These are phyloP conservation scores for Trypanosoma conorhini DNA, from an alignment of 208 protist species.

Conservation along the genomic window DNA sequence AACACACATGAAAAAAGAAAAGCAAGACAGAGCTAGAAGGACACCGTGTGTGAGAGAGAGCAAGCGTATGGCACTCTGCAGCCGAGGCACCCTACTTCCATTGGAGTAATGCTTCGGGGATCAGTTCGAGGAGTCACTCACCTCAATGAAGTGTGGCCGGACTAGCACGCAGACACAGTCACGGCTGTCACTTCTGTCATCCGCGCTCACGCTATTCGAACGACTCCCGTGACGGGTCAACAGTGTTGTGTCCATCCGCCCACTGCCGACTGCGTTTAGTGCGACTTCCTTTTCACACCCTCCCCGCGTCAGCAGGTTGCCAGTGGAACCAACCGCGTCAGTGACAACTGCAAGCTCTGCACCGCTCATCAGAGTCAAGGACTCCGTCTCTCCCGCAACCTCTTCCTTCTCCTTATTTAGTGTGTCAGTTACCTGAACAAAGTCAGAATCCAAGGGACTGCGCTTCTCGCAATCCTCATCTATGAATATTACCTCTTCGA, in stretches of 20 bases:
- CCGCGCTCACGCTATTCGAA: background rate
- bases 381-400: background rate
- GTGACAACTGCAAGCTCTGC: background rate
- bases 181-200: conserved; percentile 26
- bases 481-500: background rate
- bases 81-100: background rate
- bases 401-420: background rate
- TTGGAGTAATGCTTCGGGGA: background rate
- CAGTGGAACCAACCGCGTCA: background rate
- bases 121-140: conserved; percentile 46
- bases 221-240: background rate
- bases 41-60: no score
- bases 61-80: background rate
- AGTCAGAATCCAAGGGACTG: background rate
- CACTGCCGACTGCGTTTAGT: background rate
- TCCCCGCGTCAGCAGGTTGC: background rate
- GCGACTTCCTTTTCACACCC: background rate
- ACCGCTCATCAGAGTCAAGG: background rate
- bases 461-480: conserved; percentile 1
- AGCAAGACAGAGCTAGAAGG: no score
- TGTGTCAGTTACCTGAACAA: background rate
- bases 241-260: background rate
- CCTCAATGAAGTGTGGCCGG: conserved; percentile 40
- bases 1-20: no score
- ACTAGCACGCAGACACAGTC: conserved; percentile 33